These are phyloP conservation scores for Laburnicola sp. DNA, from an alignment of 2,329 filamentous ascomycete genomes.

Conservation along the genomic window DNA sequence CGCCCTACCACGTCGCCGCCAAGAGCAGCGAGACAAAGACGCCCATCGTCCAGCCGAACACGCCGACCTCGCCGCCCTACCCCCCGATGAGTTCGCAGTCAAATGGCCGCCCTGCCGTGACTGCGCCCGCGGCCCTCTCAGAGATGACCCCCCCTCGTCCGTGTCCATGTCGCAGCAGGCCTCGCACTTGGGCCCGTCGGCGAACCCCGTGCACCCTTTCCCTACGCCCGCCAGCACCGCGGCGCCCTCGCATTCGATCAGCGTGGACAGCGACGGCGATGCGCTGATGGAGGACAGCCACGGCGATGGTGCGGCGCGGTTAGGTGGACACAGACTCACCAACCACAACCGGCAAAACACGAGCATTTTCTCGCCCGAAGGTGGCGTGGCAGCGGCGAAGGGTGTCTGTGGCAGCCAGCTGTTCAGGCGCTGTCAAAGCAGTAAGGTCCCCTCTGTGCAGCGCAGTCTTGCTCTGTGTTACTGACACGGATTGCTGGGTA, in stretches of 20 bases:
- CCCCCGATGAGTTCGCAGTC: constrained; percentile 52
- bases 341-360: constrained; percentile 52
- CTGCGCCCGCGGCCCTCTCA: constrained; percentile 30
- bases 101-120: constrained; percentile 40
- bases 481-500: constrained; percentile 38
- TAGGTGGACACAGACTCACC: constrained; percentile 46
- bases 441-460: constrained; percentile 34
- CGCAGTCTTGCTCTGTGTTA: constrained; percentile 24
- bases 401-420: constrained; percentile 36
- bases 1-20: constrained; percentile 46
- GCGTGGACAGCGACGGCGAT: constrained; percentile 49
- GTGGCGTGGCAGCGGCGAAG: constrained; percentile 33
- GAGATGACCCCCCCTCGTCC: constrained; percentile 50
- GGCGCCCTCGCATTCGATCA: constrained; percentile 35
- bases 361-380: constrained; percentile 29
- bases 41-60: constrained; percentile 49
- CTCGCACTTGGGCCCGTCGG: constrained; percentile 40
- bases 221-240: constrained; percentile 47
- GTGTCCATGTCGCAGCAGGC: constrained; percentile 42
- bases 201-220: constrained; percentile 35
- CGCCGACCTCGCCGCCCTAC: constrained; percentile 53
- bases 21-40: constrained; percentile 47
- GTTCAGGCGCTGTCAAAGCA: constrained; percentile 43
- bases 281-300: constrained; percentile 46
- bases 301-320: constrained; percentile 32